These are phyloP conservation scores for Ophioceras dolichostomum DNA, from an alignment of 2,329 filamentous ascomycete genomes.

Conservation along the genomic window DNA sequence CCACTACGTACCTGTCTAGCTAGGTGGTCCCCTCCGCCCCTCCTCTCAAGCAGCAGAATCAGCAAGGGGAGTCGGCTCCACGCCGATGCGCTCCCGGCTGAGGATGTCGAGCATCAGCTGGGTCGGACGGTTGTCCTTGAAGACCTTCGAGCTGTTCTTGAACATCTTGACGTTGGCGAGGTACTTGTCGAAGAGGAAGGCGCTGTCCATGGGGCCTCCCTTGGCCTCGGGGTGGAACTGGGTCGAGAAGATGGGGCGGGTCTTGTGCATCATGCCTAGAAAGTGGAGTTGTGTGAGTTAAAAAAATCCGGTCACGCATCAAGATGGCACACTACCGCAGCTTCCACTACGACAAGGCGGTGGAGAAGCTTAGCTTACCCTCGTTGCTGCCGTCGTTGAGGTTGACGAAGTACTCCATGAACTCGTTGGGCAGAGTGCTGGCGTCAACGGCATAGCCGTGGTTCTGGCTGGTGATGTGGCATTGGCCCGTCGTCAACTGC, in stretches of 20 bases:
- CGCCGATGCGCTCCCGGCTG: constrained; percentile 88
- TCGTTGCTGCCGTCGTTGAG: constrained; percentile 96
- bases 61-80: constrained; percentile 54
- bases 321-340: too few relatives aligned
- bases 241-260: constrained; percentile 92
- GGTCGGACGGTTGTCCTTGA: constrained; percentile 77
- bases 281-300: too few relatives aligned
- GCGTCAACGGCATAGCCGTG: constrained; percentile 94
- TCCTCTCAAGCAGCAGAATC: constrained; percentile 26
- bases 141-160: constrained; percentile 70
- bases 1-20: too few relatives aligned
- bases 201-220: constrained; percentile 89
- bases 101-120: constrained; percentile 84
- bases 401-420: constrained; percentile 98
- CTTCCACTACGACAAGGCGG: too few relatives aligned
- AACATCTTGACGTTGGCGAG: constrained; percentile 79
- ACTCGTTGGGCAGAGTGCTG: constrained; percentile 68
- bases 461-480: constrained; percentile 98
- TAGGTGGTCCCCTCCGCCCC: too few relatives aligned
- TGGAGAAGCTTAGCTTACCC: constrained; percentile 32
- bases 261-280: constrained; percentile 89
- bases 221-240: constrained; percentile 99
- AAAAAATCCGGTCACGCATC: too few relatives aligned
- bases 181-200: constrained; percentile 95
- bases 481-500: constrained; percentile 76